Evolutionary conservation across 2,329 filamentous ascomycete species (phyloP).

Genomic region (Exophiala dermatitidis): DNA sequence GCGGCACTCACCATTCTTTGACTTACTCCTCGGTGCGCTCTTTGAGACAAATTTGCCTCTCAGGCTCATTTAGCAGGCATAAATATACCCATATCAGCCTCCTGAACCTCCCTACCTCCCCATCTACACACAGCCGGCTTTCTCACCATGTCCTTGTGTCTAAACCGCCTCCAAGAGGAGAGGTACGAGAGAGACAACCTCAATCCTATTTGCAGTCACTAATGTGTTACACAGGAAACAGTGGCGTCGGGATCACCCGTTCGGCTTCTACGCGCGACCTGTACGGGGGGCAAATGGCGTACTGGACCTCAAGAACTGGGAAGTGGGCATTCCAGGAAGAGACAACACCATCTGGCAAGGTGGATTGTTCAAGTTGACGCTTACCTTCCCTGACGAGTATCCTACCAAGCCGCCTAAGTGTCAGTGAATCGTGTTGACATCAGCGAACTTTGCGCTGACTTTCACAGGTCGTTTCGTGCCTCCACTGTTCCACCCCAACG

Average conservation of each 20-base stretch:
- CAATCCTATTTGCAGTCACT: slow-evolving; percentile 15
- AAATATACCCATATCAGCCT: background rate
- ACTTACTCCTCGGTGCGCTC: background rate
- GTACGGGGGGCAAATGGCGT: slow-evolving; percentile 65
- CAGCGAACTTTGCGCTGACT: slow-evolving; percentile 14
- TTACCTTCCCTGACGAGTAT: slow-evolving; percentile 94
- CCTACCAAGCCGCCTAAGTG: slow-evolving; percentile 98
- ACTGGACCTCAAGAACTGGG: slow-evolving; percentile 90
- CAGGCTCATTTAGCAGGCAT: background rate
- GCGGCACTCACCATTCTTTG: background rate
- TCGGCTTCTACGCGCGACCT: slow-evolving; percentile 93
- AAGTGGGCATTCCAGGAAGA: slow-evolving; percentile 92
- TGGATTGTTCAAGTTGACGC: slow-evolving; percentile 90
- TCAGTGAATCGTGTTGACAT: slow-evolving; percentile 43
- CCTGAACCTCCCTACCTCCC: background rate
- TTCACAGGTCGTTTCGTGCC: slow-evolving; percentile 83
- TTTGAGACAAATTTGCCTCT: background rate
- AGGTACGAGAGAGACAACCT: slow-evolving; percentile 50
- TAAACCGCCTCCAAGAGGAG: slow-evolving; percentile 82
- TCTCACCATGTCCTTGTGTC: slow-evolving; percentile 69
- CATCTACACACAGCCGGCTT: background rate
- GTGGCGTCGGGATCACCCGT: slow-evolving; percentile 94
- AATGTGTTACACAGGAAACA: slow-evolving; percentile 60
- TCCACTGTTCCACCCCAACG: slow-evolving; percentile 95
- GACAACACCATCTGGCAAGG: slow-evolving; percentile 97